phyloP scores from a whole-genome alignment of 73 alveolate genomes.

The Tetrahymena borealis region DNA sequence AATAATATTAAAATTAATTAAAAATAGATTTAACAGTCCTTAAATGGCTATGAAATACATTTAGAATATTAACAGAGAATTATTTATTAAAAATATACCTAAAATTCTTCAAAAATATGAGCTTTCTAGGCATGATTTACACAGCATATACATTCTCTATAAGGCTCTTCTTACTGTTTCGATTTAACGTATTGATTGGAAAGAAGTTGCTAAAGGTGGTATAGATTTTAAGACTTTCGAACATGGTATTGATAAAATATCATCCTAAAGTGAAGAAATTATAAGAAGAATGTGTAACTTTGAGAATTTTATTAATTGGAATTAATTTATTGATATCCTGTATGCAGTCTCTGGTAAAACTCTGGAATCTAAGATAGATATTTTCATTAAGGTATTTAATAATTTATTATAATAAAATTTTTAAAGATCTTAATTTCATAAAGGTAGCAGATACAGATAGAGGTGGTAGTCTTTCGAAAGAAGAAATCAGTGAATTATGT shows the following conservation, averaged over 20 bases:
- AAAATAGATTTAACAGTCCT: not conserved
- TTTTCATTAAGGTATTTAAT: not conserved
- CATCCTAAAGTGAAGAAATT: not conserved
- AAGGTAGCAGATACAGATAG: not conserved
- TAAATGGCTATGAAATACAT: not conserved
- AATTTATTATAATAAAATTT: not conserved
- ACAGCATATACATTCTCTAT: not conserved
- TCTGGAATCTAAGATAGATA: not conserved
- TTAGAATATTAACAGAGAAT: not conserved
- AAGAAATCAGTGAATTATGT: not conserved
- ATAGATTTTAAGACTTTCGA: not conserved
- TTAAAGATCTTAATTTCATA: not conserved
- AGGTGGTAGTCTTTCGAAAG: not conserved
- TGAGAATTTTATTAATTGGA: not conserved
- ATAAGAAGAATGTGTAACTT: not conserved
- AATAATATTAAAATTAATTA: too few species aligned
- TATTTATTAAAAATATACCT: not conserved
- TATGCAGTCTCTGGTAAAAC: not conserved
- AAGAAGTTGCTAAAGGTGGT: not conserved
- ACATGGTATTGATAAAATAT: not conserved
- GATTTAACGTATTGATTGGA: not conserved
- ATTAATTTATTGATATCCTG: not conserved
- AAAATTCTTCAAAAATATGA: not conserved
- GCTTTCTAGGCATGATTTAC: not conserved
- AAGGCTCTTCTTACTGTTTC: not conserved